phyloP scores from a whole-genome alignment of 352 stramenopile genomes.

The Pythium scleroteichum region DNA sequence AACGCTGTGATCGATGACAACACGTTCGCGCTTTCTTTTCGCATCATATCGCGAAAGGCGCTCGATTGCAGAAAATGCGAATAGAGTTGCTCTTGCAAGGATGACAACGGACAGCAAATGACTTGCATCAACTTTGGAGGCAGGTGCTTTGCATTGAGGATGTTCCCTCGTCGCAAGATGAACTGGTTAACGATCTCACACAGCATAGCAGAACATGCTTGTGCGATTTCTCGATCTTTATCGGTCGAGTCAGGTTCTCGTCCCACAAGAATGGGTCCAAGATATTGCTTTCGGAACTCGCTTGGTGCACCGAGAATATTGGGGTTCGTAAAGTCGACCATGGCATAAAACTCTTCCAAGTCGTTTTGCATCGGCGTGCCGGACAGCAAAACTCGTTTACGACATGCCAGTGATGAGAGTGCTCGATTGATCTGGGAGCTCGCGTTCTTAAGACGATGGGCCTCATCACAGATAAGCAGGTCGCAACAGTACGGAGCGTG shows the following conservation, averaged over 20 bases:
- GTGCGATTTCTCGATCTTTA: conserved; percentile 63
- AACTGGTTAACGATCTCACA: conserved; percentile 98
- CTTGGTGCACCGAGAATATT: conserved; percentile 78
- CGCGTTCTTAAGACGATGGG: conserved; percentile 98
- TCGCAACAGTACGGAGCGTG: conserved; percentile 91
- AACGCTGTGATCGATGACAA: conserved; percentile 89
- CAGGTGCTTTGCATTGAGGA: conserved; percentile 98
- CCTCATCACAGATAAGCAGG: conserved; percentile 98
- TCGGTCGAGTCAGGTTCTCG: conserved; percentile 91
- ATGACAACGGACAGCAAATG: conserved; percentile 96
- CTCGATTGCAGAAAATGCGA: conserved; percentile 94
- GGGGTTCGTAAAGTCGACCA: conserved; percentile 92
- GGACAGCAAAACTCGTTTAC: conserved; percentile 94
- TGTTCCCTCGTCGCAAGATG: conserved; percentile 97
- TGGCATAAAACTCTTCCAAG: conserved; percentile 98
- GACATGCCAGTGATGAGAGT: conserved; percentile 79
- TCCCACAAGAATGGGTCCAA: conserved; percentile 87
- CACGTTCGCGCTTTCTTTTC: conserved; percentile 91
- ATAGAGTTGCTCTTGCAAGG: conserved; percentile 97
- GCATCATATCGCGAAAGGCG: conserved; percentile 95
- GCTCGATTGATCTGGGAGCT: conserved; percentile 93
- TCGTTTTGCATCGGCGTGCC: conserved; percentile 99
- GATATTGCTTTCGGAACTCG: conserved; percentile 94
- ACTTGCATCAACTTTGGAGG: conserved; percentile 98
- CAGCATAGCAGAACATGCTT: conserved; percentile 93